Conservation (phyloP, 176 grass and related monocot genomes). For the Hordeum vulgare region MorexV3_pseudomolecules_assembly NC_058519.1:213284277-213284776, state of each 20-base stretch:
- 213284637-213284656: too few relatives aligned
- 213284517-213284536: not conserved
- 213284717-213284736: constrained; percentile 81
- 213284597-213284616: too few relatives aligned
- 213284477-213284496: not conserved
- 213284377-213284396: not conserved
- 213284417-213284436: not conserved
- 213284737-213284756: constrained; percentile 90
- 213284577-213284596: too few relatives aligned
- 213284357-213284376: not conserved
- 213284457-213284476: not conserved
- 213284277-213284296: not conserved
- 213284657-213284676: too few relatives aligned
- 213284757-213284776: constrained; percentile 89
- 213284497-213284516: not conserved
- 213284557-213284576: constrained; percentile 28
- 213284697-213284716: constrained; percentile 87
- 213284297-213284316: not conserved
- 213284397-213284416: not conserved
- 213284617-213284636: too few relatives aligned
- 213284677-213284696: not conserved
- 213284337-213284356: not conserved
- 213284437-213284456: not conserved
- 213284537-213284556: not conserved
- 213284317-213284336: not conserved